These are phyloP conservation scores for Aspergillus thermomutatus DNA, from an alignment of 2,329 filamentous ascomycete species.

Conservation along the genomic window DNA sequence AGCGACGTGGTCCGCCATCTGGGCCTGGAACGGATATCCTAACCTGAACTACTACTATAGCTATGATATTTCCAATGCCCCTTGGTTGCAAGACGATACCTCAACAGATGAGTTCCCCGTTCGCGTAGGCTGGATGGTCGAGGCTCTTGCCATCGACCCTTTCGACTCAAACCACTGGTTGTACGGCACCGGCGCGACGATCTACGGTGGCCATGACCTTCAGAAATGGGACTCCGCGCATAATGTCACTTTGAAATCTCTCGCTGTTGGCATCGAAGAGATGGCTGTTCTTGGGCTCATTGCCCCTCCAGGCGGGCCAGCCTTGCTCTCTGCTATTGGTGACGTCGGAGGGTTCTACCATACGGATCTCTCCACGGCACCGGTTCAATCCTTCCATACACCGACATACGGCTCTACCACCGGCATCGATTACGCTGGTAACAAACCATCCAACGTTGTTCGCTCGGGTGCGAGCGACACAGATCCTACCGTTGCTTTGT, in stretches of 20 bases:
- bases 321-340: slow-evolving; percentile 51
- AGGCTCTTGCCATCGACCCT: slow-evolving; percentile 56
- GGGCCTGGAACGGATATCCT: slow-evolving; percentile 51
- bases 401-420: slow-evolving; percentile 48
- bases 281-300: slow-evolving; percentile 50
- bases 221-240: slow-evolving; percentile 52
- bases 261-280: slow-evolving; percentile 56
- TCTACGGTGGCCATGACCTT: slow-evolving; percentile 55
- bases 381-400: slow-evolving; percentile 45
- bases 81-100: slow-evolving; percentile 54
- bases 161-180: slow-evolving; percentile 59
- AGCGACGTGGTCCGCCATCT: slow-evolving; percentile 53
- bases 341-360: slow-evolving; percentile 52
- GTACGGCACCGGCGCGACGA: slow-evolving; percentile 58
- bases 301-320: slow-evolving; percentile 49
- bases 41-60: slow-evolving; percentile 47
- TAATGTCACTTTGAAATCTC: slow-evolving; percentile 50
- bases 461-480: slow-evolving; percentile 47
- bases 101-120: slow-evolving; percentile 24
- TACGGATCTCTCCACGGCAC: slow-evolving; percentile 40
- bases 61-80: slow-evolving; percentile 48
- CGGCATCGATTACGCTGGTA: slow-evolving; percentile 43
- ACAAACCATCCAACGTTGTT: slow-evolving; percentile 46
- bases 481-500: slow-evolving; percentile 45
- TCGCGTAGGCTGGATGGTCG: slow-evolving; percentile 59